phyloP scores from a whole-genome alignment of 2,329 filamentous ascomycete genomes.

The Penicillium sp. region DNA sequence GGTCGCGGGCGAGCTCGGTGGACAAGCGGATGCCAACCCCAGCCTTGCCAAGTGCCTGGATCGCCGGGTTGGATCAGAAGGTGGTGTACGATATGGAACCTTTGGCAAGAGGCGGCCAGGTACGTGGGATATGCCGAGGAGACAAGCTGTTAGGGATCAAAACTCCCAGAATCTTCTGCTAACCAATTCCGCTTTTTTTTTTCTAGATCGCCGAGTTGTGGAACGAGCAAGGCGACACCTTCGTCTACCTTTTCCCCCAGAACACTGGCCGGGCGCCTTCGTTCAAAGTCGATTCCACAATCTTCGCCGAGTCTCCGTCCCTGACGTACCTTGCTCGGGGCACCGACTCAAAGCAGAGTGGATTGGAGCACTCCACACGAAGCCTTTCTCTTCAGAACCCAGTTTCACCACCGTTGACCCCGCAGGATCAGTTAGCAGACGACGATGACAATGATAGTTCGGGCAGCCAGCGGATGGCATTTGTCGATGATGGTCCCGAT shows the following conservation, averaged over 20 bases:
- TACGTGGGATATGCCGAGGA: constrained; percentile 37
- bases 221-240: constrained; percentile 67
- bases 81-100: constrained; percentile 61
- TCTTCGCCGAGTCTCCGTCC: constrained; percentile 63
- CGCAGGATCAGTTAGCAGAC: constrained; percentile 37
- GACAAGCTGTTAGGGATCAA: background rate
- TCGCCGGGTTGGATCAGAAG: constrained; percentile 63
- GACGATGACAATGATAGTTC: constrained; percentile 51
- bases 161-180: background rate
- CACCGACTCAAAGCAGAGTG: constrained; percentile 53
- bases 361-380: constrained; percentile 38
- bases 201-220: constrained; percentile 66
- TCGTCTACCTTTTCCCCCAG: constrained; percentile 67
- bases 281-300: constrained; percentile 65
- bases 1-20: constrained; percentile 42
- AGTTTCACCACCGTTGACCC: constrained; percentile 40
- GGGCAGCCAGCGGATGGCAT: constrained; percentile 55
- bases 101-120: constrained; percentile 59
- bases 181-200: constrained; percentile 1
- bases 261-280: constrained; percentile 63
- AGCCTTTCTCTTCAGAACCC: constrained; percentile 41
- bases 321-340: constrained; percentile 63
- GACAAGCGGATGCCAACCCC: constrained; percentile 37
- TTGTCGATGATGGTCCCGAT: constrained; percentile 53
- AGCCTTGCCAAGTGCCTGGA: constrained; percentile 59